These are phyloP conservation scores for Neurospora cerealis DNA, from an alignment of 495 filamentous ascomycete species.

Conservation along the genomic window DNA sequence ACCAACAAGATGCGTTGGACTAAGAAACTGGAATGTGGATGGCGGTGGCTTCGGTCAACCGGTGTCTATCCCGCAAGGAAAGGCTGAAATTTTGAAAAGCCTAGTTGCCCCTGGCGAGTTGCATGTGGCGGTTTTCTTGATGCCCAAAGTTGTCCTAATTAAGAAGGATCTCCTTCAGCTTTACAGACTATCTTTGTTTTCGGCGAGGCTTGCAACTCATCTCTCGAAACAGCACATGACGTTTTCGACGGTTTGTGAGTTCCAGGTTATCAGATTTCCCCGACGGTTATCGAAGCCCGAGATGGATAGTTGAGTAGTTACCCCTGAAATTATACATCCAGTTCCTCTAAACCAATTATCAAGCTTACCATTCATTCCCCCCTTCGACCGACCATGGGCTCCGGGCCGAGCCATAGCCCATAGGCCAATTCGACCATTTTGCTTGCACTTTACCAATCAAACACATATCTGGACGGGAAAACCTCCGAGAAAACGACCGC, in stretches of 20 bases:
- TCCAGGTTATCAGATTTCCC: not conserved
- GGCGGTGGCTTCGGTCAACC: not conserved
- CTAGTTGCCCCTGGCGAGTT: not conserved
- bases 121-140: not conserved
- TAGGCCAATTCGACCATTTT: not conserved
- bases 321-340: not conserved
- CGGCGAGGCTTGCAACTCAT: not conserved
- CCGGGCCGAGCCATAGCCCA: not conserved
- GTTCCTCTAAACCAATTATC: not conserved
- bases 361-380: not conserved
- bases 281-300: not conserved
- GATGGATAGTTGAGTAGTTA: not conserved
- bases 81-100: not conserved
- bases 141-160: constrained; percentile 6
- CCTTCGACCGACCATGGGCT: not conserved
- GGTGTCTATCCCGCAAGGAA: not conserved
- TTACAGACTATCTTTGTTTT: not conserved
- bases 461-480: not conserved
- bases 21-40: not conserved
- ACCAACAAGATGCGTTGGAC: not conserved
- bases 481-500: constrained; percentile 6
- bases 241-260: not conserved
- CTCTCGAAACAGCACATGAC: not conserved
- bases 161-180: constrained; percentile 1
- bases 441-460: not conserved